Percentiles rank a stretch among this genome's conserved stretches.
These are phyloP conservation scores for Lentinus polychrous DNA, from an alignment of 1,284 basidiomycete species.

Conservation along the genomic window DNA sequence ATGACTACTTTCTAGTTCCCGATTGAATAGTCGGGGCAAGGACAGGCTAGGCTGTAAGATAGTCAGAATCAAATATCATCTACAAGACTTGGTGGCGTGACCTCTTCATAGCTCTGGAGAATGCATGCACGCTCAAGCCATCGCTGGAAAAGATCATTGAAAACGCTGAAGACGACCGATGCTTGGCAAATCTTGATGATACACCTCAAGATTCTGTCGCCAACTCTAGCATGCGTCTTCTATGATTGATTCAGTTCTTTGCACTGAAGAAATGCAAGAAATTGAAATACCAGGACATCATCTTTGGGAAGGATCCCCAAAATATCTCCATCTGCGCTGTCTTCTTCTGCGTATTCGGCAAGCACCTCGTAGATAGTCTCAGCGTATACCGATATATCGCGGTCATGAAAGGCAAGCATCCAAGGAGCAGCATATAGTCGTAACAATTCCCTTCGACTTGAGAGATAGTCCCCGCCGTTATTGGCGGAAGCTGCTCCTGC, in stretches of 20 bases:
- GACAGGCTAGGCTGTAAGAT: constrained; percentile 41
- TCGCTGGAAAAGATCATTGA: constrained; percentile 54
- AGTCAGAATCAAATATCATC: constrained; percentile 1
- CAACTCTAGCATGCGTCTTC: constrained; percentile 15
- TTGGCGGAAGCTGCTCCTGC: constrained; percentile 37
- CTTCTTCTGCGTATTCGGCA: constrained; percentile 37
- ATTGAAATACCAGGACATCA: constrained; percentile 10
- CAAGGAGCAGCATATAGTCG: constrained; percentile 51
- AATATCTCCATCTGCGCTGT: constrained; percentile 18
- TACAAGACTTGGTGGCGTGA: constrained; percentile 15
- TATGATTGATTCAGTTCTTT: constrained; percentile 2
- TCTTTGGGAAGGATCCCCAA: constrained; percentile 14
- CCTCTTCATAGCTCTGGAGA: constrained; percentile 30
- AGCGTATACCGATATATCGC: constrained; percentile 44
- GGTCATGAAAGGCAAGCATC: constrained; percentile 58
- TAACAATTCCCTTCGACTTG: constrained; percentile 42
- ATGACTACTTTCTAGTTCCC: constrained; percentile 37
- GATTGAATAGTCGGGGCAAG: constrained; percentile 51
- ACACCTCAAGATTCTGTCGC: constrained; percentile 38
- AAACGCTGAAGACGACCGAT: constrained; percentile 50
- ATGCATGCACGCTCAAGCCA: constrained; percentile 53
- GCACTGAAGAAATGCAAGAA: not conserved
- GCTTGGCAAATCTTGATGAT: constrained; percentile 50
- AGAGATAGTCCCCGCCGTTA: constrained; percentile 62
- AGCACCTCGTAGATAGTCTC: constrained; percentile 43